A percentile compares a stretch with the other conserved stretches of the same genome.
Evolutionary conservation across 1,139 yeast genomes (phyloP).

Genomic region (Fermentozyma sake): DNA sequence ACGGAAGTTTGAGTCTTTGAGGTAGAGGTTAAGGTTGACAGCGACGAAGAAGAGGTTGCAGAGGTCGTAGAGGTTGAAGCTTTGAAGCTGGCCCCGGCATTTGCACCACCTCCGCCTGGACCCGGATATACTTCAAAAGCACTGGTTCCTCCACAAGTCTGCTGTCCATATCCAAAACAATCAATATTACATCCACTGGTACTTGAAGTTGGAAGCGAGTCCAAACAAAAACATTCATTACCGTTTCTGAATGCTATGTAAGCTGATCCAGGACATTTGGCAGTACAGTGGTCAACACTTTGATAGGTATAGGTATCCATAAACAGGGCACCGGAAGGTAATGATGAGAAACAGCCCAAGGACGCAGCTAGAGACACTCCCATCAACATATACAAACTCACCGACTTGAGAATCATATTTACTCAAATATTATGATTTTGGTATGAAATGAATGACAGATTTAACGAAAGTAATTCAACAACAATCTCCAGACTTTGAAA

Average conservation of each 20-base stretch:
- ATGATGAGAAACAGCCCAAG: too few relatives aligned
- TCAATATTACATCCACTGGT: constrained; percentile 33
- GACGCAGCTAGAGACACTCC: too few relatives aligned
- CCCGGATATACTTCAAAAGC: constrained; percentile 41
- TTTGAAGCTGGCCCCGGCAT: constrained; percentile 5
- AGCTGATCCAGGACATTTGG: constrained; percentile 12
- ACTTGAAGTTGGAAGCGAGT: constrained; percentile 39
- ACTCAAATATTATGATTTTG: too few relatives aligned
- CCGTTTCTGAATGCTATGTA: constrained; percentile 62
- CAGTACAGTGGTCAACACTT: constrained; percentile 32
- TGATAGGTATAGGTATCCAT: too few relatives aligned
- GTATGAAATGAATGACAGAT: too few relatives aligned
- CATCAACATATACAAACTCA: too few relatives aligned
- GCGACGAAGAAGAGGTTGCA: constrained; percentile 19
- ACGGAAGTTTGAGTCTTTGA: constrained; percentile 4
- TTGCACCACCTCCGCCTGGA: constrained; percentile 9
- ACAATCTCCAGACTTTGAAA: too few relatives aligned
- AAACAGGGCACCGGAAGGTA: too few relatives aligned
- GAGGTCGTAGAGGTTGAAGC: constrained; percentile 6
- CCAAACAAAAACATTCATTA: constrained; percentile 62
- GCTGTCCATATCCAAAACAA: constrained; percentile 51
- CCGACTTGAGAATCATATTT: too few relatives aligned
- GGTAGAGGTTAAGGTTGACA: constrained; percentile 16
- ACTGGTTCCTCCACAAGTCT: constrained; percentile 53
- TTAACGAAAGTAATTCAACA: too few relatives aligned